phyloP scores from a whole-genome alignment of 306 rosid genomes.

The Carpinus fangiana region DNA sequence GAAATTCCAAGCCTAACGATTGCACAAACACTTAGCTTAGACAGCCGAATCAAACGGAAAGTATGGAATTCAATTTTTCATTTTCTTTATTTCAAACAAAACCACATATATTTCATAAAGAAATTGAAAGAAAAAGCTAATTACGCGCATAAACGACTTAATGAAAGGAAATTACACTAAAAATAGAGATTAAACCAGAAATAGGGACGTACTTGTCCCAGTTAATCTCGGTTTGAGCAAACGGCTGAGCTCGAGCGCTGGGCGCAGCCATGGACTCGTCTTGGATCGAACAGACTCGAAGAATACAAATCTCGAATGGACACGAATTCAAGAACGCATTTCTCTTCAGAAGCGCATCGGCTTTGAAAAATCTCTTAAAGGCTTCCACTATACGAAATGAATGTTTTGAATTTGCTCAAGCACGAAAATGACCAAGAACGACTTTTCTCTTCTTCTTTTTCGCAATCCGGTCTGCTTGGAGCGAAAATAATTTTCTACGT shows the following conservation, averaged over 20 bases:
- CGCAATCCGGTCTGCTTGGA: not conserved
- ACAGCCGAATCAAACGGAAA: not conserved
- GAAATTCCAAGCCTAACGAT: not conserved
- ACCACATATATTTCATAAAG: not conserved
- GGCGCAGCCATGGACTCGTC: conserved; percentile 50
- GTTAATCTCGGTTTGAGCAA: conserved; percentile 77
- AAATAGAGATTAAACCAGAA: not conserved
- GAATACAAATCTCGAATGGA: not conserved
- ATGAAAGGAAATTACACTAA: not conserved
- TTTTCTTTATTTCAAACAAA: not conserved
- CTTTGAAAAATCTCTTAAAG: not conserved
- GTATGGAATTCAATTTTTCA: not conserved
- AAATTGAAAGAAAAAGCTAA: not conserved
- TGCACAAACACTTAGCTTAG: not conserved
- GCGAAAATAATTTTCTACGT: not conserved
- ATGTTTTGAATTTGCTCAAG: not conserved
- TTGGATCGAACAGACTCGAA: not conserved
- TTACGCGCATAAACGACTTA: not conserved
- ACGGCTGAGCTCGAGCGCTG: conserved; percentile 43
- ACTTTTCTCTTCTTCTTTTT: not conserved
- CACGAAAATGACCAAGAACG: not conserved
- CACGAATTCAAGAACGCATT: not conserved
- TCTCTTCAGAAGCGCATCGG: not conserved
- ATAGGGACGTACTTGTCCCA: conserved; percentile 75
- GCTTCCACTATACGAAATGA: not conserved